Base-by-base conservation (phyloP, 164 flowering plant species). In the Chimonanthus salicifolius region DNA sequence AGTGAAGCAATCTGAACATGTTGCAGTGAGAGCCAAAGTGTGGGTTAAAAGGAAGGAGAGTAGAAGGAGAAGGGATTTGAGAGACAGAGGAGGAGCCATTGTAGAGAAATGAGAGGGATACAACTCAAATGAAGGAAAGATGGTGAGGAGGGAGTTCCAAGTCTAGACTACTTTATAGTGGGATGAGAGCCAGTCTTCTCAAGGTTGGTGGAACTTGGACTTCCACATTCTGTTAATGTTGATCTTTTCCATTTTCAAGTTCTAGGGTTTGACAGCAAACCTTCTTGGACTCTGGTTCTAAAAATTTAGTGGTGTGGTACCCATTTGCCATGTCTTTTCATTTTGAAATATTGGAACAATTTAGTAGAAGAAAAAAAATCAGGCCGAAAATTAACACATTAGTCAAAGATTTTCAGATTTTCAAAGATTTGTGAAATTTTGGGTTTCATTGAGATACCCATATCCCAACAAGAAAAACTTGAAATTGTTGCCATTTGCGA, bases 1-100 rank as follows among this genome's bases (percentile, higher is more conserved):
- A 44, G 69, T 64, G 74, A 87, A 92, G 72, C 89, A 86, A 68
- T 88, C 89, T 9, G 67, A 80, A 70, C 88, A 83, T 7, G 90
- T 81, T 33, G 89, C 85, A 68, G 85, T 88, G 64, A 81, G 70
- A 2, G 81, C 83, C 7, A 68, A 73, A 49, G 73, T 69, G 72
- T 65, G 84, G 67, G 74, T 64, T 47, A 86, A 74, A 77, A 88
- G 74, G 51, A 79, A 49, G 70, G 73, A 63, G 10, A 75, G 47
- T 21, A 78, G 54, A 65, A 77, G 65, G 43, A 77, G 15, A 72
- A 81, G 71, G 62, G 47, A 71, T 8, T 64, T 70, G 50, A 79
- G 78, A 70, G 75, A 69, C 21, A 46, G 65, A 21, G 47, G 67
- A 79, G 87, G 67, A 79, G 87, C 84, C 92, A 89, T 89, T 67